Evolutionary conservation across 2,329 filamentous ascomycete species (phyloP), one percentile per base, ranked within the genome.

Genomic region (Fusarium papillatum): DNA sequence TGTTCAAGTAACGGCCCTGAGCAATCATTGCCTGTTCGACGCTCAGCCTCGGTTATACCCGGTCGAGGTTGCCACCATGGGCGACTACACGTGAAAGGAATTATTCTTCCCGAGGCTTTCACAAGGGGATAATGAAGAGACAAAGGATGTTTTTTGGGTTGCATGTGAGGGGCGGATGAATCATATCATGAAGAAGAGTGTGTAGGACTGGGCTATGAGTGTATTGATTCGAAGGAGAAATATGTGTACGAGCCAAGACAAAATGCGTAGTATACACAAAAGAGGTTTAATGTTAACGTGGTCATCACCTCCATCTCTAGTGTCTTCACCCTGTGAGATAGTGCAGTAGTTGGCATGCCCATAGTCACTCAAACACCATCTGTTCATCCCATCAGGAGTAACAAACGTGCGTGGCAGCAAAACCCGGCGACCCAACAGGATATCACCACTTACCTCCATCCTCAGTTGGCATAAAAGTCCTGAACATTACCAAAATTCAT

Each of bases 41-140:
- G 59, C 26, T 31, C 59, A 62, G 59, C 59, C 59, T 62, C 59
- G 59, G 59, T 26, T 62, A 62, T 39, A 62, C 19, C 38, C 59
- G 59, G 59, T 29, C 19, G 24, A 43, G 36, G 24, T 61, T 29
- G 59, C 36, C 36, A 41, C 36, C 24, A 26, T 10, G 16, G 3
- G 22, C 36, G 17, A 62, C 36, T 43, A 41, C 59, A 43, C 26
- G 59, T 62, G 59, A 62, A 62, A 24, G 8, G 10, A 16, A 39
- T 43, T 43, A 5, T n/a, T 29, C 19, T n/a, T 26, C 26, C 59
- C 38, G 59, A 29, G 26, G 59, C 24, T 22, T n/a, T 22, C 17
- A 41, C 11, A 9, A 17, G 26, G 19, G 0, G 14, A 41, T 29
- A 7, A 1, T 7, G 46, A 29, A n/a, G 19, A n/a, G 29, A 31